Conservation (phyloP, 75 land plant genomes). For the Cryptomeria japonica region DNA sequence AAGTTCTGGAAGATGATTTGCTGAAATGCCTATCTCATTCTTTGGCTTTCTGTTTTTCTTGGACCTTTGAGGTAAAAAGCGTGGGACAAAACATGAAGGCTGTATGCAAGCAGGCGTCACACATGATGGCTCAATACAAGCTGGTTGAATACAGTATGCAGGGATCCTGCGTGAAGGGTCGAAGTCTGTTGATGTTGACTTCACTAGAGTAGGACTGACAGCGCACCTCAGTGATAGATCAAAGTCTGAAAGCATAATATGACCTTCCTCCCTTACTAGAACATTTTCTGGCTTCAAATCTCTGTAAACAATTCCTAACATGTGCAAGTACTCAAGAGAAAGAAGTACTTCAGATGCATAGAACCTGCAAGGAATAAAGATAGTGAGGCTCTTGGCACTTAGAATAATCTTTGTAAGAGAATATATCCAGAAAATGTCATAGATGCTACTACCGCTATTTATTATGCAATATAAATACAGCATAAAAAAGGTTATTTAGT, state of each 20-base stretch:
- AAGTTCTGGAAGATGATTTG: constrained; percentile 55
- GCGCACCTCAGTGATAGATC: constrained; percentile 49
- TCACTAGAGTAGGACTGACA: constrained; percentile 50
- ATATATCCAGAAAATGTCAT: background rate
- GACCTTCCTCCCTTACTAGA: constrained; percentile 30
- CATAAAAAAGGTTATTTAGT: background rate
- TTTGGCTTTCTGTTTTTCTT: constrained; percentile 57
- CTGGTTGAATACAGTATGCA: constrained; percentile 45
- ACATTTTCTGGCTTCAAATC: constrained; percentile 30
- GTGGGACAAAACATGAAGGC: constrained; percentile 59
- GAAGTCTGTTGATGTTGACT: constrained; percentile 20
- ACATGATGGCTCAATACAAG: constrained; percentile 21
- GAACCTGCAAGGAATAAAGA: constrained; percentile 13
- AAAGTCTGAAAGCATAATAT: constrained; percentile 41
- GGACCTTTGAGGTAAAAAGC: constrained; percentile 36
- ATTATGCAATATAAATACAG: background rate
- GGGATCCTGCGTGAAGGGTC: constrained; percentile 25
- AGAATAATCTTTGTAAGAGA: background rate
- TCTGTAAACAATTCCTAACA: constrained; percentile 29
- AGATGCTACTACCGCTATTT: background rate
- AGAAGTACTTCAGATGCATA: constrained; percentile 32
- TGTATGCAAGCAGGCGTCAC: constrained; percentile 55
- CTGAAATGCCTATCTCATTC: constrained; percentile 36
- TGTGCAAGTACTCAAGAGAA: constrained; percentile 25
- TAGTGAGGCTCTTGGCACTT: background rate